Evolutionary conservation across 129 eudicot species (phyloP), one percentile per base, ranked within the genome.

Genomic region (Tanacetum coccineum): DNA sequence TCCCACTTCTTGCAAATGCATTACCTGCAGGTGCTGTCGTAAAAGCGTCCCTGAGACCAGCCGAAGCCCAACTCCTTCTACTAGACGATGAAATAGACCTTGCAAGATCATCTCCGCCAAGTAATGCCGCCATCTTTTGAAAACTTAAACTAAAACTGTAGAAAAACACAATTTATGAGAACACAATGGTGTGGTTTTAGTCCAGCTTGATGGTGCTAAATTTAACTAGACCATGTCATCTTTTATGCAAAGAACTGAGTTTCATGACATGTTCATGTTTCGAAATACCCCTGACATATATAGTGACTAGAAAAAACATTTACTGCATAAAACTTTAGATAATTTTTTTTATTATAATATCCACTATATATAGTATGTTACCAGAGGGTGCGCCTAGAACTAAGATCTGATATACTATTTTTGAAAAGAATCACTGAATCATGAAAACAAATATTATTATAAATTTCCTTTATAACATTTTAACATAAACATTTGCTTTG

Each of bases 51-150:
- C 74, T 64, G 6, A 84, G 55, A 54, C 95, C 82, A 28, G 83
- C 76, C 3, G 91, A 81, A 30, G 87, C 91, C 91, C 86, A 84
- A 53, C 86, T 82, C 54, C 78, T 73, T 36, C 66, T 61, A 45
- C 74, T 19, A 17, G 84, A 59, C 8, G 95, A 87, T 26, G 81
- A 40, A 21, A 78, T 42, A 46, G 91, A 85, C 66, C 85, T 71
- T 39, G 76, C 76, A 49, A 76, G 66, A 17, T 82, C 91, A 63
- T 85, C 91, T 50, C 77, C 42, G 12, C 69, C 52, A 72, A 22
- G 28, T 48, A 56, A 26, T 70, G 82, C 81, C 17, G 72, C 81
- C 91, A 85, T 85, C 10, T 62, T 59, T 22, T 60, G 0, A 59
- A 14, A 26, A 6, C 21, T 59, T 59, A 17, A 13, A 28, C n/a